Evolutionary conservation across 768 basidiomycete genomes (phyloP).

Genomic region (Naematelia encephala): DNA sequence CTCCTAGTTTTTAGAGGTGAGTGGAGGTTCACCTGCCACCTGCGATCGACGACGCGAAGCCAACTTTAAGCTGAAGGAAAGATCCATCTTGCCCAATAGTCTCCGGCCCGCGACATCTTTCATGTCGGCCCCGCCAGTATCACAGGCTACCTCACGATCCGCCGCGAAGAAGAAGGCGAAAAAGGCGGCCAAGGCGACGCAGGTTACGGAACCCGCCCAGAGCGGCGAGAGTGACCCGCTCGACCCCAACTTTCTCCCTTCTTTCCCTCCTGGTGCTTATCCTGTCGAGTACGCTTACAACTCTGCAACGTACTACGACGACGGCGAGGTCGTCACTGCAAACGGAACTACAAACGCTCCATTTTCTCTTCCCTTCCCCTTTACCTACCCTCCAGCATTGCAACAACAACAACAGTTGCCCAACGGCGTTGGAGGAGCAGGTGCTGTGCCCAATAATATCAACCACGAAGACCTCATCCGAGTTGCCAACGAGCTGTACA

Average conservation of each 20-base stretch:
- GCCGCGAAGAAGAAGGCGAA: conserved; percentile 45
- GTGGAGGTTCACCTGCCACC: not conserved
- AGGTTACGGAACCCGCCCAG: not conserved
- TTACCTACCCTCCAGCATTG: conserved; percentile 27
- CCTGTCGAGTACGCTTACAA: conserved; percentile 39
- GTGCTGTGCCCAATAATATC: conserved; percentile 17
- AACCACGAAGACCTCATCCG: conserved; percentile 63
- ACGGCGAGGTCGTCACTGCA: conserved; percentile 11
- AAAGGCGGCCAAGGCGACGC: conserved; percentile 28
- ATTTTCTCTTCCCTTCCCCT: conserved; percentile 30
- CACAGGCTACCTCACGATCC: conserved; percentile 26
- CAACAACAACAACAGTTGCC: not conserved
- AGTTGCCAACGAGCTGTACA: conserved; percentile 63
- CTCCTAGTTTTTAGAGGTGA: conserved; percentile 8
- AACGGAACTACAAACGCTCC: conserved; percentile 6
- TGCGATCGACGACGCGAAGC: not conserved
- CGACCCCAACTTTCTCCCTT: conserved; percentile 29
- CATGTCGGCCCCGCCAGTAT: conserved; percentile 30
- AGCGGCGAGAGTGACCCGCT: conserved; percentile 10
- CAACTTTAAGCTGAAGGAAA: not conserved
- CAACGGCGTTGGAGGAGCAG: not conserved
- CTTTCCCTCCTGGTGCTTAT: conserved; percentile 32
- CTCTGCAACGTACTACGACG: conserved; percentile 32
- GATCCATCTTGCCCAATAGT: no score
- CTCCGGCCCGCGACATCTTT: conserved; percentile 10